Evolutionary conservation across 78 protist species (phyloP), one percentile per base, ranked within the genome.

Genomic region (Dictyostelium capitatum): DNA sequence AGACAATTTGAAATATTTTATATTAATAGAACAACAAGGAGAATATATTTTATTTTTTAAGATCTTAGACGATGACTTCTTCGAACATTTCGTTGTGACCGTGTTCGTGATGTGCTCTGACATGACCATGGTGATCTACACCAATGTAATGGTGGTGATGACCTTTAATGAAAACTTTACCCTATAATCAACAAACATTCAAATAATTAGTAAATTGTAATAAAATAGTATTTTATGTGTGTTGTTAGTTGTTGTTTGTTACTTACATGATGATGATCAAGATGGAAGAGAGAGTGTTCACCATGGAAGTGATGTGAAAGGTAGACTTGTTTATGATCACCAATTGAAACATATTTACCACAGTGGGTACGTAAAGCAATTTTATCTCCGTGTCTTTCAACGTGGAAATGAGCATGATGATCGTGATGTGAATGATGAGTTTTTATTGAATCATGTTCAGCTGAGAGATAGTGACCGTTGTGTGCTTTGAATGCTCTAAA

Each of bases 401-500:
- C 51, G 15, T 43, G 54, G 54, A 70, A 70, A 1, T 70, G 47
- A n/a, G 79, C 9, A 12, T 70, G 79, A 70, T 70, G 79, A 20
- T 70, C 79, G 20, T 70, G 79, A 41, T 70, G 79, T 9, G 25
- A 7, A 28, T 70, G 79, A 53, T 70, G 79, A 20, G 79, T 41
- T 2, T 41, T 41, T 4, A 70, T 19, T 7, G 10, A 1, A 8
- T 70, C 79, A 11, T 17, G 25, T 70, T 70, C 79, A 41, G 79
- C 79, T 7, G 28, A 6, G 6, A 70, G n/a, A 8, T 43, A 70
- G 53, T 30, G 47, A 70, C 79, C 79, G 79, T 70, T 12, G 7
- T 70, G 79, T 70, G 79, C 12, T 69, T 70, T 70, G 79, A 70
- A 70, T 20, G 53, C 53, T 70, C 79, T 70, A 20, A 19, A 65